A percentile compares a stretch with the other conserved stretches of the same genome.
Evolutionary conservation across 2,329 filamentous ascomycete species (phyloP).

Genomic region (Fusarium domesticum): DNA sequence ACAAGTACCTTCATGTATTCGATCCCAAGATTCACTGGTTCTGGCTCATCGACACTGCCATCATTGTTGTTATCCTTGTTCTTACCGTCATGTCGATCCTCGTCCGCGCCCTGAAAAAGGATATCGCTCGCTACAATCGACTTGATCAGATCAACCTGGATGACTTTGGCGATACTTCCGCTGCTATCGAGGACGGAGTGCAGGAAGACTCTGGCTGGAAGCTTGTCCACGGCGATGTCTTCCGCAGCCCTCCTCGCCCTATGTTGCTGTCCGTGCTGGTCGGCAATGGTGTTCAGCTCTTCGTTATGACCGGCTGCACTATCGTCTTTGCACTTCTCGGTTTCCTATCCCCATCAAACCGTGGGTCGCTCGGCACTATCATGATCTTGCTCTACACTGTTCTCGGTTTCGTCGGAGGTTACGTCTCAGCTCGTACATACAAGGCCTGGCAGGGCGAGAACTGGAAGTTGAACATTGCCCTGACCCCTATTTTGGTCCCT

Average conservation of each 20-base stretch:
- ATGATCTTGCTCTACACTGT: constrained; percentile 92
- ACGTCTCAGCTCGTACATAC: constrained; percentile 85
- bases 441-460: constrained; percentile 88
- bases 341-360: constrained; percentile 92
- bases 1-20: constrained; percentile 96
- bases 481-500: constrained; percentile 84
- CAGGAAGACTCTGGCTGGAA: constrained; percentile 99
- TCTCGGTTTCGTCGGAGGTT: constrained; percentile 89
- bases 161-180: constrained; percentile 76
- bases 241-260: constrained; percentile 79
- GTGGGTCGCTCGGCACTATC: constrained; percentile 87
- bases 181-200: constrained; percentile 76
- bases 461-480: constrained; percentile 90
- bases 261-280: constrained; percentile 83
- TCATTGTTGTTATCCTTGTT: constrained; percentile 89
- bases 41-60: constrained; percentile 90
- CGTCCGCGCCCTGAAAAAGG: constrained; percentile 82
- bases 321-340: constrained; percentile 91
- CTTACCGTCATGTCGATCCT: constrained; percentile 92
- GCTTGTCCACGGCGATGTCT: constrained; percentile 94
- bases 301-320: constrained; percentile 95
- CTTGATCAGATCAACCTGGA: constrained; percentile 88
- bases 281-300: constrained; percentile 92
- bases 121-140: constrained; percentile 95
- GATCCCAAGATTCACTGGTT: constrained; percentile 99